Evolutionary conservation across 768 basidiomycete genomes (phyloP), one percentile per base, ranked within the genome.

Genomic region (Cystofilobasidium capitatum): DNA sequence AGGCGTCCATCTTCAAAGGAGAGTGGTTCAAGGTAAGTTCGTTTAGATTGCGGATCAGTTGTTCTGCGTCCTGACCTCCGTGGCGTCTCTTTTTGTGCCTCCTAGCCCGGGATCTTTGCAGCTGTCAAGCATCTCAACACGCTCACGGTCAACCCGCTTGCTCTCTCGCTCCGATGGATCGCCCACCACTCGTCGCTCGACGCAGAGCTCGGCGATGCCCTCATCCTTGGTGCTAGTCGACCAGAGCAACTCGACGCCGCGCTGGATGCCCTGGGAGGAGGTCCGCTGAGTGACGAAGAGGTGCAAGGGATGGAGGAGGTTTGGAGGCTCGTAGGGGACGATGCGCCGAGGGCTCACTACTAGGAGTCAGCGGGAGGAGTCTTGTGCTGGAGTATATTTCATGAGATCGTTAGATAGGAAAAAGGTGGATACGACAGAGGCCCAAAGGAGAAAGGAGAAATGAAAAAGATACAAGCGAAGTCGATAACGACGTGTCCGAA

Each of bases 91-190:
- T 20, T 10, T 10, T 10, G 10, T 42, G n/a, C n/a, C n/a, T n/a
- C n/a, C n/a, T n/a, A 57, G 36, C 36, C 16, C 6, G 22, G 42
- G 44, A 62, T 62, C 45, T 62, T 62, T 26, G 24, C 22, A 2
- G 61, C 61, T n/a, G 45, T 62, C 14, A 29, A 51, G 31, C 45
- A 62, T 16, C 61, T 62, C 20, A 62, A 62, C 45, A 12, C 31
- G 14, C 45, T 62, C 33, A 44, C 31, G 20, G 44, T 45, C n/a
- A 8, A 40, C 45, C 61, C 61, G 16, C 61, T 62, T 14, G 12
- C 61, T 8, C 44, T 62, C 20, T 49, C 61, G 17, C 35, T 62
- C 10, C 61, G 61, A 26, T 62, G 61, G 61, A 24, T 62, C 22
- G 45, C 44, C 2, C 42, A 47, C 45, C 61, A 62, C 22, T 62